Evolutionary conservation across 2,329 filamentous ascomycete species (phyloP).

Genomic region (Blastomyces emzantsi): DNA sequence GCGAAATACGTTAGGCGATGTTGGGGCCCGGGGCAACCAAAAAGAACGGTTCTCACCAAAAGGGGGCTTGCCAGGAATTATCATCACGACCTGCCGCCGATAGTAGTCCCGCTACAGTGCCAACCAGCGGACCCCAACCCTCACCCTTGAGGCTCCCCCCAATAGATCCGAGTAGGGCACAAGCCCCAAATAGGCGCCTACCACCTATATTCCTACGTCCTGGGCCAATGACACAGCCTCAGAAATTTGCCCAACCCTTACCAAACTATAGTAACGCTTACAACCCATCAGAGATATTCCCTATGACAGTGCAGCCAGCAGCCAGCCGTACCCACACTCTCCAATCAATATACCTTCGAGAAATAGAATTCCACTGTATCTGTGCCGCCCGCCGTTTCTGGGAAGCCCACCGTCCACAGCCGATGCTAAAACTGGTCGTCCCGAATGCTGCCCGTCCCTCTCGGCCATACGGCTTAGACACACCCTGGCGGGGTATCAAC

Average conservation of each 20-base stretch:
- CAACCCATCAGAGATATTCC: not conserved
- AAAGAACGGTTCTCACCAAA: not conserved
- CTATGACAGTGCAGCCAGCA: not conserved
- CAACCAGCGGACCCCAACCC: not conserved
- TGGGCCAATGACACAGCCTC: not conserved
- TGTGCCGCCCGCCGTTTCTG: slow-evolving; percentile 7
- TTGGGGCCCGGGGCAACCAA: not conserved
- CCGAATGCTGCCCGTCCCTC: slow-evolving; percentile 1
- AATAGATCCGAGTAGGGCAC: not conserved
- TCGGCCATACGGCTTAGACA: not conserved
- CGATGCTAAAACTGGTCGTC: not conserved
- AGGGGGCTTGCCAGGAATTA: not conserved
- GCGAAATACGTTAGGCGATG: not conserved
- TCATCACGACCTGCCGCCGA: not conserved
- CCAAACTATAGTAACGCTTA: not conserved
- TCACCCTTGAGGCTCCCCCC: not conserved
- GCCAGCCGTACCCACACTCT: not conserved
- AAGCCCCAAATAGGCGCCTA: not conserved
- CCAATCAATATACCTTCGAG: slow-evolving; percentile 1
- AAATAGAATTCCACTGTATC: slow-evolving; percentile 7
- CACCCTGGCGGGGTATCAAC: not conserved
- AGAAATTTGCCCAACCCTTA: not conserved
- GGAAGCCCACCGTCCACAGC: slow-evolving; percentile 6
- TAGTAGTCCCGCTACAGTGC: not conserved
- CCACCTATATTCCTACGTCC: not conserved